Base-by-base conservation (phyloP, 2,329 filamentous ascomycete genomes). In the Talaromyces sp. region DNA sequence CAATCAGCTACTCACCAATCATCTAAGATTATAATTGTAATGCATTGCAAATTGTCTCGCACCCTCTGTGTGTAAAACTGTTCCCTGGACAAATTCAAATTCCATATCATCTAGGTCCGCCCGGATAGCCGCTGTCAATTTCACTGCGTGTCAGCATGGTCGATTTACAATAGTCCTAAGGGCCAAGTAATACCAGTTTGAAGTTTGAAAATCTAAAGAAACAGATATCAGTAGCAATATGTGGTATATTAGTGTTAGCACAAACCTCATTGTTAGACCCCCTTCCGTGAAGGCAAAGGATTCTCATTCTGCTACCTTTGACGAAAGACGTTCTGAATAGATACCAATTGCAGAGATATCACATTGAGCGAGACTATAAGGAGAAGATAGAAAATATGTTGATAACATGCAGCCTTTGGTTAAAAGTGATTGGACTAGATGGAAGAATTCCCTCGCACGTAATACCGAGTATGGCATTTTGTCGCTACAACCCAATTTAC, bases 41-140 rank as follows among this genome's bases (percentile, higher is more conserved):
- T 51, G 19, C 11, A 37, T 3, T 22, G 13, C 13, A 36, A 3
- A 31, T 33, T 15, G n/a, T 31, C 6, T 50, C 54, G 35, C 31
- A 60, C 59, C 59, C 55, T 60, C 59, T 15, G 56, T 60, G 31
- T 60, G 59, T 52, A 53, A 41, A 19, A 58, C 56, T 21, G 59
- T 60, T 13, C 59, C 59, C 22, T 60, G 59, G 8, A 60, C 56
- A 45, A 46, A 60, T 45, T 60, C 59, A 33, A 60, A 60, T 8
- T 56, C 48, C 40, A 58, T 54, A 33, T 60, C 59, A 46, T 51
- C 31, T 13, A 60, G 28, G 9, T 60, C 56, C 2, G 59, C 59
- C 2, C 59, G 55, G 35, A 60, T 54, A 10, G 59, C 48, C 9
- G 59, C 59, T 58, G 45, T 8, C 17, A n/a, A 19, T 55, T 45